Base-by-base conservation (phyloP, 2,329 filamentous ascomycete genomes). In the Sporothrix phasma region DNA sequence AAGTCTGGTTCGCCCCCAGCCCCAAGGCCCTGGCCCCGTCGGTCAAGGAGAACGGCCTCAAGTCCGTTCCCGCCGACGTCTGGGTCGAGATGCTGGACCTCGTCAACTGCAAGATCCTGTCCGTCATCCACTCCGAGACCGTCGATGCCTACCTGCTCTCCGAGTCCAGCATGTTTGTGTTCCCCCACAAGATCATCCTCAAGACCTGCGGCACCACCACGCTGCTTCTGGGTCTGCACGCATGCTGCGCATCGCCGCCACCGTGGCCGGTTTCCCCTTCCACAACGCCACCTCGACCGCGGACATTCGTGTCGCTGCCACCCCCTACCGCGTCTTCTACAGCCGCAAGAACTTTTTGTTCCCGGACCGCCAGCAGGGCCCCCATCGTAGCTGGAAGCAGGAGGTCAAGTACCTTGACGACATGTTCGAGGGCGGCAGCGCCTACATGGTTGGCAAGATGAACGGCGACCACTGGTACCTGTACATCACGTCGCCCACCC, bases 401-500 rank as follows among this genome's bases (percentile, higher is more conserved):
- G 94, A 99, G 75, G 93, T 97, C 72, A 88, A 88, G 71, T 96
- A 88, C 71, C 82, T 99, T 67, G 94, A 99, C 77, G 88, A 89
- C 73, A 90, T 92, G 76, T 97, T 99, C 74, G 81, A 89, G 67
- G 88, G 90, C 64, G 94, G 94, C 63, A 97, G 93, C 75, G 94
- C 94, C 60, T 99, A 99, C 76, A 96, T 97, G 92, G 95, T 99
- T 69, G 94, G 94, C 72, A 97, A 97, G 79, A 97, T 97, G 93
- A 99, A 99, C 71, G 93, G 94, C 65, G 94, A 99, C 75, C 94
- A 99, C 72, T 99, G 94, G 94, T 97, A 97, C 74, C 80, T 99
- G 64, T 99, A 99, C 78, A 87, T 97, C 71, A 97, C 94, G 13
- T 90, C 90, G 61, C 93, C 94, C 19, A 87, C 88, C 73, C 81